Evolutionary conservation across 129 eudicot genomes (phyloP), one percentile per base, ranked within the genome.

Genomic region (Heracleum sosnowskyi): DNA sequence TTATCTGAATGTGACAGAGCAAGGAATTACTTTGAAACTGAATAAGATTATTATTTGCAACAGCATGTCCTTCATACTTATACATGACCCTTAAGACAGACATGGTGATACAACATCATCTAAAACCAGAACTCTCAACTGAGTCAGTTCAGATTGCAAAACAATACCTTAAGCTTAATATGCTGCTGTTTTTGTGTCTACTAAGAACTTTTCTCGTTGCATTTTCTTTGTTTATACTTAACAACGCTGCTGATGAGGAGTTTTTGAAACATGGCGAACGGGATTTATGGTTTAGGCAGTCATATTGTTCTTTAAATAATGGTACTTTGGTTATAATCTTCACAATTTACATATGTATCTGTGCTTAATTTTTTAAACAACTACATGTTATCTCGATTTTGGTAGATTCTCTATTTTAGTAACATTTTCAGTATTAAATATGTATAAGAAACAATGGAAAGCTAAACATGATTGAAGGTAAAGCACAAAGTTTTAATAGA

Each of bases 391-490:
- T 40, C 42, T 40, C 42, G 7, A 40, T 40, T 40, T 40, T 40
- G 42, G 42, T 40, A 40, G 42, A 40, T 40, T 9, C 9, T 40
- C 42, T 40, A 8, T 40, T 40, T n/a, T 53, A 5, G 22, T 71
- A 77, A 80, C 69, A 7, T 37, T 37, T 37, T 37, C 40, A 37
- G 40, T 2, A 37, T 37, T 37, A 37, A 37, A 37, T 37, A 4
- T 37, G 40, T 37, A 37, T 37, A 87, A 85, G 96, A 94, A 84
- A 91, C 88, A 79, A 96, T 79, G 81, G 92, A 86, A 39, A 90
- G 77, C 78, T 94, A 80, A 91, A 89, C 80, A 63, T 73, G 36
- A 37, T 78, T 81, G 92, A 88, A 84, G 98, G 98, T 90, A 86
- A 76, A 84, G 71, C 75, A n/a, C 44, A 7, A 51, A 51, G 53